Percentiles rank a stretch among this genome's conserved stretches.
phyloP scores from a whole-genome alignment of 2,329 filamentous ascomycete genomes.

The Setomelanomma holmii region DNA sequence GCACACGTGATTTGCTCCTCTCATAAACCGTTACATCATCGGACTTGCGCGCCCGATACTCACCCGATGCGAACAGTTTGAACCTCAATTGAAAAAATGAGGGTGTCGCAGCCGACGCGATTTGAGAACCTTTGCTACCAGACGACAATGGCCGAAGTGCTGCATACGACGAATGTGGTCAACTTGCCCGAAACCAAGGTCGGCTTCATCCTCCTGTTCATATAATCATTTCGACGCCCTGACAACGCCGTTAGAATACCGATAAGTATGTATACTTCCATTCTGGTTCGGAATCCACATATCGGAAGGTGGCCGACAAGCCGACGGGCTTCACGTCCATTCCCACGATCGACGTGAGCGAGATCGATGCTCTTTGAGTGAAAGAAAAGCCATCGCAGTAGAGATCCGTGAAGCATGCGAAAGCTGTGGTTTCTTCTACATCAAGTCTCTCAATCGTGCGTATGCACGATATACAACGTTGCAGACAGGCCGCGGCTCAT shows the following conservation, averaged over 20 bases:
- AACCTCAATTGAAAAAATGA: no score
- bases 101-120: no score
- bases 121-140: no score
- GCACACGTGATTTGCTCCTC: no score
- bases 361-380: not conserved
- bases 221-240: not conserved
- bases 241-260: not conserved
- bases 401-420: not conserved
- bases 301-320: not conserved
- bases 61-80: no score
- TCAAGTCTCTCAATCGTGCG: not conserved
- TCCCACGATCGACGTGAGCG: not conserved
- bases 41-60: no score
- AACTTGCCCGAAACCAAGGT: no score
- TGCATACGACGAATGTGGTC: not conserved
- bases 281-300: slow-evolving; percentile 2
- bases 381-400: not conserved
- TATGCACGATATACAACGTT: not conserved
- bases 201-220: no score
- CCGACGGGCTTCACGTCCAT: slow-evolving; percentile 4
- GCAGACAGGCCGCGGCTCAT: not conserved
- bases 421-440: slow-evolving; percentile 2
- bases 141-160: not conserved
- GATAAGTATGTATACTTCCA: slow-evolving; percentile 1
- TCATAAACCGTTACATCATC: no score